Evolutionary conservation across 208 protist genomes (phyloP).

Genomic region (Trypanosoma cruzi): DNA sequence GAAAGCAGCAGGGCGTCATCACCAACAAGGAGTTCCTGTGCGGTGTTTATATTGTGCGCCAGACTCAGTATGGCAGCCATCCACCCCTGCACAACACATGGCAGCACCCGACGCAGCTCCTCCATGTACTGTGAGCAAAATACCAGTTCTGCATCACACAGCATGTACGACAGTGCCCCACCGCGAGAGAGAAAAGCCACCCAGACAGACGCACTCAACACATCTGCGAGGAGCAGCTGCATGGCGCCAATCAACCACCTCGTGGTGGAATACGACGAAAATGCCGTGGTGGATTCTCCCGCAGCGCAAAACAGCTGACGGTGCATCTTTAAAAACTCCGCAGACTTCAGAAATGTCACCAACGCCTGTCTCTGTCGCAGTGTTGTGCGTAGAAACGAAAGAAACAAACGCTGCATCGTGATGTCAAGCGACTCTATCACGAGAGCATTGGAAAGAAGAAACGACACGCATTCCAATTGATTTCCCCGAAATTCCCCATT

Average conservation of each 20-base stretch:
- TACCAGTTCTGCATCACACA: slow-evolving; percentile 42
- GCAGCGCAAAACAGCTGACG: slow-evolving; percentile 36
- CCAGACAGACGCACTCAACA: slow-evolving; percentile 64
- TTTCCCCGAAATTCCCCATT: slow-evolving; percentile 14
- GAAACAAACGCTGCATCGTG: slow-evolving; percentile 55
- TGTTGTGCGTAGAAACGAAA: slow-evolving; percentile 39
- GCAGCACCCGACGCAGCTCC: slow-evolving; percentile 51
- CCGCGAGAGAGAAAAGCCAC: slow-evolving; percentile 70
- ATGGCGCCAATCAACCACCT: slow-evolving; percentile 67
- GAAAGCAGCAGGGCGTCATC: slow-evolving; percentile 1
- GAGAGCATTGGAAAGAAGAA: slow-evolving; percentile 68
- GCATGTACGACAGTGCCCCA: slow-evolving; percentile 51
- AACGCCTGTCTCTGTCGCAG: slow-evolving; percentile 51
- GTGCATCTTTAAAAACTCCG: slow-evolving; percentile 38
- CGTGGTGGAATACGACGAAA: slow-evolving; percentile 29
- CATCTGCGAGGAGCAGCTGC: slow-evolving; percentile 68
- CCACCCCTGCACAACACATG: slow-evolving; percentile 70
- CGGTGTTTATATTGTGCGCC: slow-evolving; percentile 37
- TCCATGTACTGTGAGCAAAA: slow-evolving; percentile 79
- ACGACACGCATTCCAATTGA: slow-evolving; percentile 47
- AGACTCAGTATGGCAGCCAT: slow-evolving; percentile 57
- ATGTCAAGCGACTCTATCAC: slow-evolving; percentile 71
- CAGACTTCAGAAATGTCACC: slow-evolving; percentile 49
- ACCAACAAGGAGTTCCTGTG: slow-evolving; percentile 25
- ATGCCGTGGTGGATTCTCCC: background rate